Evolutionary conservation across 2,329 filamentous ascomycete genomes (phyloP).

Genomic region (Blumeriella jaapii): DNA sequence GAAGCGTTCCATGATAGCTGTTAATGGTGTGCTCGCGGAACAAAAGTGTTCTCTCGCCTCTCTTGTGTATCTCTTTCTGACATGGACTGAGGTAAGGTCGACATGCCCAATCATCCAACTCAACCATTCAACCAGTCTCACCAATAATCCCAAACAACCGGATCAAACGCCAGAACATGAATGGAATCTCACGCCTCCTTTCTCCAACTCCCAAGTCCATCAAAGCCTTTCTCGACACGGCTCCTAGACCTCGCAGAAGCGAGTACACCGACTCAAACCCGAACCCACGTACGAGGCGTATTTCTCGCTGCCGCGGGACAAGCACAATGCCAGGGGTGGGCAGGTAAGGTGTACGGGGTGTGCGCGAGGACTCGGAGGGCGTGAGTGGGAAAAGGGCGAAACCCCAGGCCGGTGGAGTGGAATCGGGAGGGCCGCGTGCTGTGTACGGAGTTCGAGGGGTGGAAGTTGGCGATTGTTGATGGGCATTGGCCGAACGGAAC

Average conservation of each 20-base stretch:
- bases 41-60: no score
- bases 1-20: no score
- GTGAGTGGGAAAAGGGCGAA: slow-evolving; percentile 15
- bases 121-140: neutral
- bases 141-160: neutral
- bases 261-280: no score
- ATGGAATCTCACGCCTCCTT: slow-evolving; percentile 10
- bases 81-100: no score
- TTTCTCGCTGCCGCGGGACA: slow-evolving; percentile 37
- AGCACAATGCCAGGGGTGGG: slow-evolving; percentile 38
- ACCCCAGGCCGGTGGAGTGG: slow-evolving; percentile 35
- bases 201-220: slow-evolving; percentile 8
- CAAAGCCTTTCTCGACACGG: slow-evolving; percentile 9
- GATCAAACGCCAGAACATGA: slow-evolving; percentile 11
- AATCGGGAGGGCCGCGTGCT: slow-evolving; percentile 40
- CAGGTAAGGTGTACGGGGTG: slow-evolving; percentile 40
- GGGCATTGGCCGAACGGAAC: slow-evolving; percentile 44
- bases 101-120: no score
- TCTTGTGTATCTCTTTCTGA: no score
- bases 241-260: no score
- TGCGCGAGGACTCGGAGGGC: slow-evolving; percentile 34
- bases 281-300: slow-evolving; percentile 33
- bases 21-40: no score
- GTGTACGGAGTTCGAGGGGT: slow-evolving; percentile 31
- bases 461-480: slow-evolving; percentile 36